Base-by-base conservation (phyloP, 352 stramenopile genomes). In the Pythium diclinum region DNA sequence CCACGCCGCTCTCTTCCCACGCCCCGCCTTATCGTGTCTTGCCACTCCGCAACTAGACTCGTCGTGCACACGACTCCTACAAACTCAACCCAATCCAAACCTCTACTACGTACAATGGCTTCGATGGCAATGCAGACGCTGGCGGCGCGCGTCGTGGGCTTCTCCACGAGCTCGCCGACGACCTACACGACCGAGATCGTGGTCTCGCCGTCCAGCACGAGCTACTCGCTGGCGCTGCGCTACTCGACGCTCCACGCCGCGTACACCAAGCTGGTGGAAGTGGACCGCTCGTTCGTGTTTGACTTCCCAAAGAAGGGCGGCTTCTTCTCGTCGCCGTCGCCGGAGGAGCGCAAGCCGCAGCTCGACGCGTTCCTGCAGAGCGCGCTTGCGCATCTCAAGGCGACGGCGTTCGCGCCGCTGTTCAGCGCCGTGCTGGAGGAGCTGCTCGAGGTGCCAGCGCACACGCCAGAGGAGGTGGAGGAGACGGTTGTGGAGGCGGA, bases 221-320 rank as follows among this genome's bases (percentile, higher is more conserved):
- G 59, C 4, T 92, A 83, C 81, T 67, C 65, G 28, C 63, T 92
- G 19, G 61, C 42, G 6, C 68, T 92, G 38, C 83, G 83, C 55
- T 92, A 91, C 72, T 86, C 75, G 67, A 75, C 74, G 8, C 90
- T 89, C 69, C 76, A 73, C 56, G 61, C 72, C 23, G 85, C 85
- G 58, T 89, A 92, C 72, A 59, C 38, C 58, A 72, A 76, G 10
- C 70, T 92, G 51, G 49, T 73, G 10, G 72, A 69, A 6, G 36
- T 81, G 9, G 81, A 89, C 54, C 73, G 71, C 44, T 59, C 75
- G 56, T 89, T 91, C 51, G 66, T 61, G 2, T 86, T 85, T 52
- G 63, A 79, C 3, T 91, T 92, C 61, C 83, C 83, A 0, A 76
- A 78, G 59, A 90, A 90, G 55, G 76, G 81, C 36, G 61, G 68